Conservation (phyloP, 169 alveolate genomes). For the Hepatocystis sp. region DNA sequence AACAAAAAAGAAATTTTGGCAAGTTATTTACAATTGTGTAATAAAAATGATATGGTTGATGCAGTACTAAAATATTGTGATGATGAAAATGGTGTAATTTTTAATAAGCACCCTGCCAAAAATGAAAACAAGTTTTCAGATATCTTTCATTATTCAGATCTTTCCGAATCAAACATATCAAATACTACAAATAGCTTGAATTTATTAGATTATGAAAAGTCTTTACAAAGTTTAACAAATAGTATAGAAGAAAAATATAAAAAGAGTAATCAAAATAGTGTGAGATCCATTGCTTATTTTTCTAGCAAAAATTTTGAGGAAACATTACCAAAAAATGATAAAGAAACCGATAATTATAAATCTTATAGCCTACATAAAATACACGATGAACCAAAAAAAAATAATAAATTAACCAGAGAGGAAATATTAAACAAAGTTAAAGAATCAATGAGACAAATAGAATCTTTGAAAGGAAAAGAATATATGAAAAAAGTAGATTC, state of each 20-base stretch:
- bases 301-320: too few species aligned
- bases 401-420: too few species aligned
- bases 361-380: too few species aligned
- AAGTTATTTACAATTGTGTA: constrained; percentile 37
- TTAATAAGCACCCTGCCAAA: constrained; percentile 56
- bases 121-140: constrained; percentile 58
- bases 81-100: constrained; percentile 70
- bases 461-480: background rate
- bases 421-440: too few species aligned
- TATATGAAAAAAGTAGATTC: constrained; percentile 5
- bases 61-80: constrained; percentile 57
- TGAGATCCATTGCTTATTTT: too few species aligned
- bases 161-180: constrained; percentile 24
- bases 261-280: too few species aligned
- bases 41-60: constrained; percentile 63
- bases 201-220: too few species aligned
- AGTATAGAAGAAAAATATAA: background rate
- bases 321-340: background rate
- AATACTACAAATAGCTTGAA: constrained; percentile 1
- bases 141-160: constrained; percentile 38
- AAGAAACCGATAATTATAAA: background rate
- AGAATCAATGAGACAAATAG: background rate
- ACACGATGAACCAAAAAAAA: background rate
- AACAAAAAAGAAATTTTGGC: constrained; percentile 45
- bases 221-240: background rate